Conservation (phyloP, 2,329 filamentous ascomycete species). For the Talaromyces sp. region DNA sequence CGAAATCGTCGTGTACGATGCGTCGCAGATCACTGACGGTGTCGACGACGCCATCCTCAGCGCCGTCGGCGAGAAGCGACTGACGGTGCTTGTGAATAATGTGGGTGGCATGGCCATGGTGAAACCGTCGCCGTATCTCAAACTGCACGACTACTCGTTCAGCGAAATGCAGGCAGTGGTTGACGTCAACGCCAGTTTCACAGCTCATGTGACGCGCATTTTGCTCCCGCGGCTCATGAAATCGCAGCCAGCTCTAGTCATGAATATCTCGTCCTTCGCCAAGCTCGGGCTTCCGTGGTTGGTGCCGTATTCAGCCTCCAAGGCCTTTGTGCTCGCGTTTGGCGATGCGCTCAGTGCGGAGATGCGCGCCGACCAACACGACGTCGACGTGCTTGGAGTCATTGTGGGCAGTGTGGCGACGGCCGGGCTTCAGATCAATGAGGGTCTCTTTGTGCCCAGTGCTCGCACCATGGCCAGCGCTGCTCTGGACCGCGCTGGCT, state of each 20-base stretch:
- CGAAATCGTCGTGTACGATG: constrained; percentile 42
- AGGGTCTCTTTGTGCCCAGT: constrained; percentile 23
- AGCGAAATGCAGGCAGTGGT: constrained; percentile 39
- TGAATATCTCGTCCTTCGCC: constrained; percentile 47
- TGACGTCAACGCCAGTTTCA: constrained; percentile 47
- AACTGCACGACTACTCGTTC: constrained; percentile 30
- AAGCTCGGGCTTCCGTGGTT: constrained; percentile 45
- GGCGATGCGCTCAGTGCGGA: constrained; percentile 39
- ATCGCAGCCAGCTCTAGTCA: constrained; percentile 40
- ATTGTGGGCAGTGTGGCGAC: constrained; percentile 28
- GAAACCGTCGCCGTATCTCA: constrained; percentile 25
- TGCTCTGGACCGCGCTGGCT: constrained; percentile 30
- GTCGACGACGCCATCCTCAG: constrained; percentile 21
- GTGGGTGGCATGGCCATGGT: constrained; percentile 38
- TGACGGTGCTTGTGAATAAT: constrained; percentile 55
- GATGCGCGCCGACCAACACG: constrained; percentile 29
- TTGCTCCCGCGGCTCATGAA: constrained; percentile 41
- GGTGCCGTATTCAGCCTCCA: constrained; percentile 40
- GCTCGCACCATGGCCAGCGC: constrained; percentile 24
- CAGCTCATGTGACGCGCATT: constrained; percentile 42
- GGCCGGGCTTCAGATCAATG: constrained; percentile 17
- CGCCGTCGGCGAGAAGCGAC: constrained; percentile 31
- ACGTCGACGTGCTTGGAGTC: constrained; percentile 37
- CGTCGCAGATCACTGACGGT: constrained; percentile 18
- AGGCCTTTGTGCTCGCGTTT: constrained; percentile 41